These are phyloP conservation scores for Chalciporus piperatus DNA, from an alignment of 768 basidiomycete species.

Conservation along the genomic window DNA sequence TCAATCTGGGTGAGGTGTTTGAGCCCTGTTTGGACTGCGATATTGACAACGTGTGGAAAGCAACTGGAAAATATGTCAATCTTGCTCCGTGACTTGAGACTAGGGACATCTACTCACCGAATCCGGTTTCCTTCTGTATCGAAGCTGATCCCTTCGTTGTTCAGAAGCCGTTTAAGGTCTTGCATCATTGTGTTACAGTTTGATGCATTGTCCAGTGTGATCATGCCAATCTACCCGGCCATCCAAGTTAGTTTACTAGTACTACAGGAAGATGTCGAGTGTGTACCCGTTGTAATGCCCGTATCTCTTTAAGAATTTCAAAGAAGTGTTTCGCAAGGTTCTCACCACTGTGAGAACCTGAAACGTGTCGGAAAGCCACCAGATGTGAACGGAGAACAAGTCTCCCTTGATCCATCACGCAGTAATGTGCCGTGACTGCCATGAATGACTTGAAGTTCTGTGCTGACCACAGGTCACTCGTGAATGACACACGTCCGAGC, in stretches of 20 bases:
- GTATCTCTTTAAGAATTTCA: background rate
- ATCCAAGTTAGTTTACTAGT: background rate
- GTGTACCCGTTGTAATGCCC: background rate
- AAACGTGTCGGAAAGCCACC: conserved; percentile 15
- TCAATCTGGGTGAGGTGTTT: background rate
- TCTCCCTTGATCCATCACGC: background rate
- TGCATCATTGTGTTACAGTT: background rate
- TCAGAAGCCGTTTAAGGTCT: background rate
- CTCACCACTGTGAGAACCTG: conserved; percentile 12
- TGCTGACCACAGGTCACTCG: background rate
- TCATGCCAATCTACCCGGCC: background rate
- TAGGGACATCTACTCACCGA: too few species aligned
- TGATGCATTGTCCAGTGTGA: background rate
- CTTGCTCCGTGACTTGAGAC: too few species aligned
- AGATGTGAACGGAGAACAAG: conserved; percentile 9
- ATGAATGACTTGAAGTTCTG: background rate
- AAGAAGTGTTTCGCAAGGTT: background rate
- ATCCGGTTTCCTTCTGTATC: background rate
- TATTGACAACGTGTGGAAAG: background rate
- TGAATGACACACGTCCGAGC: background rate
- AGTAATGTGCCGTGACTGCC: background rate
- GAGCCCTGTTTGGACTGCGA: background rate
- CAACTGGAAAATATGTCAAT: background rate
- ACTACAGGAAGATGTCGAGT: background rate
- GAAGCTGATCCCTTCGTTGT: background rate